Percentiles rank a stretch among this genome's conserved stretches.
These are phyloP conservation scores for Neoboletus magnificus DNA, from an alignment of 768 basidiomycete genomes.

Conservation along the genomic window DNA sequence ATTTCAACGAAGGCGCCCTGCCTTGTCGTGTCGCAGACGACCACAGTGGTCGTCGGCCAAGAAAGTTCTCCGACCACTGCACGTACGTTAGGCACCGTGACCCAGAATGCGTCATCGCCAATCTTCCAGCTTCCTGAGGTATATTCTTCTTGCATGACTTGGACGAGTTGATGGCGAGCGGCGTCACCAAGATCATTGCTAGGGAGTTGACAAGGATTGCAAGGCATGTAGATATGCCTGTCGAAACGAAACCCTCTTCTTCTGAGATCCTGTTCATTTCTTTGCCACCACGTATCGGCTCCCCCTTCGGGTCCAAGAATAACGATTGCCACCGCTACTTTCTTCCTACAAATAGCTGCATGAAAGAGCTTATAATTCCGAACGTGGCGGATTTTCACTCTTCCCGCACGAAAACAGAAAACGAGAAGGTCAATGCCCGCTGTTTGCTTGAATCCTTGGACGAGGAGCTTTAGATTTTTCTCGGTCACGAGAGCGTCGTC, in stretches of 20 bases:
- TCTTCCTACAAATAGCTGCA: conserved; percentile 28
- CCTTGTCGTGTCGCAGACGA: conserved; percentile 16
- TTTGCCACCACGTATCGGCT: conserved; percentile 25
- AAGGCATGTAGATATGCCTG: conserved; percentile 25
- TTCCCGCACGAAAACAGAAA: conserved; percentile 28
- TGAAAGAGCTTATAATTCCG: conserved; percentile 32
- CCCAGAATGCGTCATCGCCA: conserved; percentile 3
- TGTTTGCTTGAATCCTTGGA: conserved; percentile 12
- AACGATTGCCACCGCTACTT: conserved; percentile 29
- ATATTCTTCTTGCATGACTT: conserved; percentile 11
- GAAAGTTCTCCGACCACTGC: conserved; percentile 15
- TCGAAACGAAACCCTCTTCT: conserved; percentile 22
- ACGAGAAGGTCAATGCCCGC: conserved; percentile 24
- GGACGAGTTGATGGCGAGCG: background rate
- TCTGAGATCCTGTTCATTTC: conserved; percentile 22
- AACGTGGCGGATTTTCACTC: conserved; percentile 14
- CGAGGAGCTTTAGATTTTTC: conserved; percentile 14
- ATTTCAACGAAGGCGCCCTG: conserved; percentile 5
- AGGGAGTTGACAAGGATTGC: background rate
- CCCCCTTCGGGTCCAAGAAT: conserved; percentile 33
- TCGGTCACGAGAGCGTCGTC: conserved; percentile 10
- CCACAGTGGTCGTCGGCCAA: conserved; percentile 21
- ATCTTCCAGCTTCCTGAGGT: conserved; percentile 15
- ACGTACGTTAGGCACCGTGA: conserved; percentile 16
- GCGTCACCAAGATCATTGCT: background rate